Conservation (phyloP, 2,329 filamentous ascomycete genomes). For the Colletotrichum australisinense region DNA sequence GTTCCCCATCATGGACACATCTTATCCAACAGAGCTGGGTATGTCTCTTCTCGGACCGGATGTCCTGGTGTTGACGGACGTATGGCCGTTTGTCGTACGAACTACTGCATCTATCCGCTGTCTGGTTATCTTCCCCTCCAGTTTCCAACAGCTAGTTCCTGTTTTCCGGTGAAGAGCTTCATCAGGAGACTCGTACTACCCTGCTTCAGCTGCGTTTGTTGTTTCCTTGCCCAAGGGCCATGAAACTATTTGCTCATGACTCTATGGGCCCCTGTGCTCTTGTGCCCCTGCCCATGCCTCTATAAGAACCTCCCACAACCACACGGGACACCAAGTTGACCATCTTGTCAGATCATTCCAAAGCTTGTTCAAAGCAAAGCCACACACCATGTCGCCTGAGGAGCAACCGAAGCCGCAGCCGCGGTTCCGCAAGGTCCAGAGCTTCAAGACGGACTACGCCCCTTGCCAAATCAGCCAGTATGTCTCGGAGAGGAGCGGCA, state of each 20-base stretch:
- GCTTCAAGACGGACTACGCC: conserved; percentile 90
- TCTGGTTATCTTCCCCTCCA: not conserved
- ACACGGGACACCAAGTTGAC: not conserved
- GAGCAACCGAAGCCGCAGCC: conserved; percentile 55
- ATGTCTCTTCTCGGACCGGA: not conserved
- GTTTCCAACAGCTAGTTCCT: not conserved
- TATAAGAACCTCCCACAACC: not conserved
- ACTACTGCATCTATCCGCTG: not conserved
- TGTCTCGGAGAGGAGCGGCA: conserved; percentile 93
- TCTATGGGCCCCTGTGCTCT: not conserved
- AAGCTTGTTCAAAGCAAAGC: not conserved
- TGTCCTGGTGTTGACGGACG: not conserved
- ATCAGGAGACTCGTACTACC: not conserved
- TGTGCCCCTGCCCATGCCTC: not conserved
- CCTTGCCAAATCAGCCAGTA: conserved; percentile 92
- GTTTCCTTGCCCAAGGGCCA: not conserved
- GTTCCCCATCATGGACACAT: not conserved
- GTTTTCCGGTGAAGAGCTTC: not conserved
- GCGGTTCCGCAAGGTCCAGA: conserved; percentile 86
- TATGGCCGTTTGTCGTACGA: not conserved
- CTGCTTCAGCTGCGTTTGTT: not conserved
- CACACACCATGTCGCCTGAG: conserved; percentile 65
- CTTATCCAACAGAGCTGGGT: not conserved
- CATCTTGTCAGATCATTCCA: not conserved
- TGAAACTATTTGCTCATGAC: not conserved